These are phyloP conservation scores for Paramecium primaurelia DNA, from an alignment of 73 alveolate species.

Conservation along the genomic window DNA sequence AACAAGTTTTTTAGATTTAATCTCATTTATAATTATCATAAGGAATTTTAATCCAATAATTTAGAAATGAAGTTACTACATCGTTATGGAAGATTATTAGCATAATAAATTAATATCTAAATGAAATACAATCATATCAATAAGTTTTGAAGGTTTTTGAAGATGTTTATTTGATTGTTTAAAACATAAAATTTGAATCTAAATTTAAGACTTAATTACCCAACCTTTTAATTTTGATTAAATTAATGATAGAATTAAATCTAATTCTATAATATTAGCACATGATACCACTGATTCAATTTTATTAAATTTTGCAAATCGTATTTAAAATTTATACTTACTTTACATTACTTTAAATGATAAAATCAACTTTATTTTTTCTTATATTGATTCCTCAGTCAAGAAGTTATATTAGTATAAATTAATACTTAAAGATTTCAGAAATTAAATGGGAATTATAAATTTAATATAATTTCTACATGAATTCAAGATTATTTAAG, in stretches of 20 bases:
- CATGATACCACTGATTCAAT: slow-evolving; percentile 22
- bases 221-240: neutral
- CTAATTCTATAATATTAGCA: neutral
- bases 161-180: neutral
- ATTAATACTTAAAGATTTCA: neutral
- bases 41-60: neutral
- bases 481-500: neutral
- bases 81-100: neutral
- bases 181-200: neutral
- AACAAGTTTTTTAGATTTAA: slow-evolving; percentile 9
- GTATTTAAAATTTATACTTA: too few relatives aligned
- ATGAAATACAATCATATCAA: neutral
- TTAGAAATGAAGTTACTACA: neutral
- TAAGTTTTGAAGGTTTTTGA: neutral
- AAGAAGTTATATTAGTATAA: neutral
- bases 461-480: neutral
- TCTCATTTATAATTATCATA: neutral
- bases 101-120: neutral
- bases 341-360: neutral
- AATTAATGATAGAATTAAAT: neutral
- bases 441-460: neutral
- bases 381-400: neutral
- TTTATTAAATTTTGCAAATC: neutral
- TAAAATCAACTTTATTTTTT: neutral
- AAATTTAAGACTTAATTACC: neutral